Conservation (phyloP, 352 stramenopile genomes). For the Phytophthora hibernalis region DNA sequence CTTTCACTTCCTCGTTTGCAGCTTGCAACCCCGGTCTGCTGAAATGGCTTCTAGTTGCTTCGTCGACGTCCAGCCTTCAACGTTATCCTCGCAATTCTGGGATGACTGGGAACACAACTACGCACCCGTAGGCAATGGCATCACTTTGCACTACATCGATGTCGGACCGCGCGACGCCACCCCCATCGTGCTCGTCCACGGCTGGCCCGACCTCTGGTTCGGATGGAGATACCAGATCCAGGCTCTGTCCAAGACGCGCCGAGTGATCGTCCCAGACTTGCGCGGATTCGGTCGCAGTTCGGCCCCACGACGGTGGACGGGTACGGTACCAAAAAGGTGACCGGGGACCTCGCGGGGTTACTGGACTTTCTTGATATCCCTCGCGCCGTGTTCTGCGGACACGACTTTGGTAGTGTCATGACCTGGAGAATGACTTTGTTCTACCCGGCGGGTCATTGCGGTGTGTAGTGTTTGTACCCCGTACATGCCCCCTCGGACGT, state of each 20-base stretch:
- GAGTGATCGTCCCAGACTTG: constrained; percentile 63
- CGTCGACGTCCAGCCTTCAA: not conserved
- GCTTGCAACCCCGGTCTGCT: not conserved
- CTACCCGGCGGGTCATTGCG: constrained; percentile 60
- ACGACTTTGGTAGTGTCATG: constrained; percentile 69
- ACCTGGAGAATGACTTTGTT: constrained; percentile 73
- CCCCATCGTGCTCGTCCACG: constrained; percentile 70
- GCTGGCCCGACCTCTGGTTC: constrained; percentile 79
- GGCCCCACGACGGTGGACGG: constrained; percentile 40
- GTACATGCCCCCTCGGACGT: constrained; percentile 52
- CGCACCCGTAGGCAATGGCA: constrained; percentile 35
- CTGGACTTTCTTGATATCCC: constrained; percentile 66
- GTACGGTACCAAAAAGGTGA: constrained; percentile 68
- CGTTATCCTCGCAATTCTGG: constrained; percentile 18
- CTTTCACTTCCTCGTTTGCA: constrained; percentile 6
- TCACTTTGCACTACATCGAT: constrained; percentile 70
- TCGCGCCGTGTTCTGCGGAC: constrained; percentile 69
- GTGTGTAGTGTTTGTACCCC: constrained; percentile 66
- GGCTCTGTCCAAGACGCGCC: constrained; percentile 52
- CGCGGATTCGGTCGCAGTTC: constrained; percentile 69
- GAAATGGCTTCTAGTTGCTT: constrained; percentile 16
- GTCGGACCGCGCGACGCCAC: constrained; percentile 55
- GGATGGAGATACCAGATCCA: constrained; percentile 74
- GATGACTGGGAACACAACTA: constrained; percentile 46
- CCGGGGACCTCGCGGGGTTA: constrained; percentile 47